Evolutionary conservation across 441 rosid species (phyloP).

Genomic region (Arabidopsis hybrid): DNA sequence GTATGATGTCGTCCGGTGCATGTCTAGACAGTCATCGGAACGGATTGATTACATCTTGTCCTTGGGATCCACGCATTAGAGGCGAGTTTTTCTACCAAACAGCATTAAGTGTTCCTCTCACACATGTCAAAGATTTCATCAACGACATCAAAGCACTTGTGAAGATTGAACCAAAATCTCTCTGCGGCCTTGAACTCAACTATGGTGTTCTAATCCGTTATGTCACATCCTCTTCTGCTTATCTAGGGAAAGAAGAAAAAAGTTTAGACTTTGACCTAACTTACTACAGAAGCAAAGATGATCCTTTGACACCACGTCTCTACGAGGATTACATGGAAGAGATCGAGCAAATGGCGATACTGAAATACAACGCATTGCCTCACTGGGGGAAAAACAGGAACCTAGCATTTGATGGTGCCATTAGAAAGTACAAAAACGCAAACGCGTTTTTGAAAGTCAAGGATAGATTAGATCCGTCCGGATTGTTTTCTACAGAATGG

Average conservation of each 20-base stretch:
- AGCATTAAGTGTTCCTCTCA: conserved; percentile 58
- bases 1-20: conserved; percentile 73
- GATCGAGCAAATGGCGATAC: conserved; percentile 76
- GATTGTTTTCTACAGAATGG: conserved; percentile 75
- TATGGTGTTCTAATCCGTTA: conserved; percentile 76
- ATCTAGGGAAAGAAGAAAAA: conserved; percentile 64
- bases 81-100: conserved; percentile 68
- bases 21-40: conserved; percentile 66
- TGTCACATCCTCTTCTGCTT: conserved; percentile 65
- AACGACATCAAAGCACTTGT: conserved; percentile 65
- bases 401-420: conserved; percentile 56
- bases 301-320: conserved; percentile 56
- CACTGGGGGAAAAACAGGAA: conserved; percentile 87
- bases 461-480: conserved; percentile 57
- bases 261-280: conserved; percentile 67
- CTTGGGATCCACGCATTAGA: conserved; percentile 76
- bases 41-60: conserved; percentile 57
- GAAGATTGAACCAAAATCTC: conserved; percentile 49
- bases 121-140: conserved; percentile 58
- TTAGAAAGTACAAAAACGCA: conserved; percentile 54
- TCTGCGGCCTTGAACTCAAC: conserved; percentile 49
- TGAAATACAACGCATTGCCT: conserved; percentile 64
- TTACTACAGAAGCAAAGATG: conserved; percentile 62
- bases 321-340: conserved; percentile 67
- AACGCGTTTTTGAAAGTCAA: conserved; percentile 54